These are phyloP conservation scores for Mycena polygramma DNA, from an alignment of 768 basidiomycete species.

Conservation along the genomic window DNA sequence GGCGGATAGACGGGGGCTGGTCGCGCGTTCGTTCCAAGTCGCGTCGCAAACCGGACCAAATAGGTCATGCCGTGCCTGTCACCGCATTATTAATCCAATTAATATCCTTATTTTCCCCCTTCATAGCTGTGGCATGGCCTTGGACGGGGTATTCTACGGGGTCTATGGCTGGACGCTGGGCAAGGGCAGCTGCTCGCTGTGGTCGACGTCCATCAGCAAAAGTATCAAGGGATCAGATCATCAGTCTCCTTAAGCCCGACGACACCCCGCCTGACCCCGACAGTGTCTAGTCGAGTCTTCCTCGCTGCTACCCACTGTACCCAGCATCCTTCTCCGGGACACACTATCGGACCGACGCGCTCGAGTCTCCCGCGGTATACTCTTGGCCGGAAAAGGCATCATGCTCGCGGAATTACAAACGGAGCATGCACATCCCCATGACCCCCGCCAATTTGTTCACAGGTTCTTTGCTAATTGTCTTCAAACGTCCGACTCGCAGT, in stretches of 20 bases:
- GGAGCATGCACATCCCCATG: background rate
- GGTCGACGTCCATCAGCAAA: background rate
- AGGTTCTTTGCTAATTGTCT: too few relatives aligned
- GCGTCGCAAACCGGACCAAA: background rate
- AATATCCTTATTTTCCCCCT: too few relatives aligned
- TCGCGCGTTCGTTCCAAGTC: background rate
- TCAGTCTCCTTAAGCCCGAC: background rate
- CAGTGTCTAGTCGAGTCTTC: background rate
- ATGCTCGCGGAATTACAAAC: background rate
- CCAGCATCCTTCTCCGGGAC: too few relatives aligned
- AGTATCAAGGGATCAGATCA: slow-evolving; percentile 12
- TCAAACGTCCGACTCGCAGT: too few relatives aligned
- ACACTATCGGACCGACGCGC: background rate
- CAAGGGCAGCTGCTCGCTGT: background rate
- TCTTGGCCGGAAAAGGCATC: background rate
- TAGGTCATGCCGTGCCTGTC: background rate
- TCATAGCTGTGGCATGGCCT: too few relatives aligned
- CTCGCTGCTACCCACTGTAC: too few relatives aligned
- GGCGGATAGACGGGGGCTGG: too few relatives aligned
- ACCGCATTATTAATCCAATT: background rate
- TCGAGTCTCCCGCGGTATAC: background rate
- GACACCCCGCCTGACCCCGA: background rate
- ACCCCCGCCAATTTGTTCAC: background rate
- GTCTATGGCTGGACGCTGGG: background rate
- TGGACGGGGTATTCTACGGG: too few relatives aligned